These are phyloP conservation scores for Alternaria panax DNA, from an alignment of 2,329 filamentous ascomycete genomes.

Conservation along the genomic window DNA sequence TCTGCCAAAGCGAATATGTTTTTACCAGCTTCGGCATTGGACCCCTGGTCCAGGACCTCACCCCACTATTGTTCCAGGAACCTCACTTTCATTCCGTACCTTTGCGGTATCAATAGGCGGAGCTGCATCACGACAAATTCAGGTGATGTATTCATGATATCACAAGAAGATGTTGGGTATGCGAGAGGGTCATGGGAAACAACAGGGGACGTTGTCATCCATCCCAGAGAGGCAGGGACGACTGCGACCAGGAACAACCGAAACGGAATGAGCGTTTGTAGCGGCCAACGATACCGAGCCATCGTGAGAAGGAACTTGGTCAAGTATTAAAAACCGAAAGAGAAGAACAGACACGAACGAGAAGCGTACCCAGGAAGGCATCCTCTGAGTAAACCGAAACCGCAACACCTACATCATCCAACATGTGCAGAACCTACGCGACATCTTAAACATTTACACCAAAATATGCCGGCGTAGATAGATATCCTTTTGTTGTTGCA, in stretches of 20 bases:
- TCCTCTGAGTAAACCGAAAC: conserved; percentile 8
- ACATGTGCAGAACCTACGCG: not conserved
- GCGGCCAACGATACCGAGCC: not conserved
- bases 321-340: not conserved
- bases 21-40: conserved; percentile 4
- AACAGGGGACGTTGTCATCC: not conserved
- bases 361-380: conserved; percentile 3
- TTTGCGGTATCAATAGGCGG: not conserved
- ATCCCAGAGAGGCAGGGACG: not conserved
- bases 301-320: not conserved
- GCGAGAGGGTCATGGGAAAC: not conserved
- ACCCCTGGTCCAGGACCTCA: conserved; percentile 1
- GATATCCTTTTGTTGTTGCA: not conserved
- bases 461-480: conserved; percentile 5
- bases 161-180: not conserved
- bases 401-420: conserved; percentile 16
- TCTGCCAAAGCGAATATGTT: not conserved
- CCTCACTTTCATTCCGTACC: conserved; percentile 13
- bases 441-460: conserved; percentile 31
- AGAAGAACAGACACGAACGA: not conserved
- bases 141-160: not conserved
- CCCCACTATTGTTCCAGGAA: conserved; percentile 14
- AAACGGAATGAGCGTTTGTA: not conserved
- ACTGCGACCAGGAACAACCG: not conserved
- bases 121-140: not conserved